phyloP scores from a whole-genome alignment of 2,329 filamentous ascomycete species.

The Arthrobotrys megalospora region DNA sequence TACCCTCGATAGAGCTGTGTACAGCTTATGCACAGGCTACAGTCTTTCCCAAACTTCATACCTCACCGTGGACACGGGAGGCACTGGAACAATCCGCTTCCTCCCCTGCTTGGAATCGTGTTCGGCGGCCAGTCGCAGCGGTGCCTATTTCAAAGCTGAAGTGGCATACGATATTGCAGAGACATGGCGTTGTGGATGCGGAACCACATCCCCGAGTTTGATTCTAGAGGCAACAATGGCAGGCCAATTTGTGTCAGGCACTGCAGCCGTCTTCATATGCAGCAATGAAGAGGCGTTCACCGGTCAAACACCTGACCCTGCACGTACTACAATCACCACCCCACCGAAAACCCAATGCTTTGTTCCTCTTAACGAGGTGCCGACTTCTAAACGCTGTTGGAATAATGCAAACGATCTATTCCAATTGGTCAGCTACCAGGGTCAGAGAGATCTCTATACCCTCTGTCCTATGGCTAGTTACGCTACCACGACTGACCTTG shows the following conservation, averaged over 20 bases:
- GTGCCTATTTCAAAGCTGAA: slow-evolving; percentile 1
- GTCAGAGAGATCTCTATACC: background rate
- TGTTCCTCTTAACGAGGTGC: background rate
- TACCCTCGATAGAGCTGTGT: slow-evolving; percentile 18
- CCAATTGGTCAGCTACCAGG: background rate
- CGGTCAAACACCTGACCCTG: background rate
- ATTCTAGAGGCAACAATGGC: background rate
- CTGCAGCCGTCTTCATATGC: slow-evolving; percentile 33
- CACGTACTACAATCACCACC: background rate
- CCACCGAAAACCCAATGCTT: background rate
- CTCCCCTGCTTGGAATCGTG: slow-evolving; percentile 25
- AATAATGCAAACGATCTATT: background rate
- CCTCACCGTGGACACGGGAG: background rate
- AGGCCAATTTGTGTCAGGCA: background rate
- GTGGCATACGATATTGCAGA: background rate
- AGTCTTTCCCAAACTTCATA: background rate
- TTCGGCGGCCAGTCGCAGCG: background rate
- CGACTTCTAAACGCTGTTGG: background rate
- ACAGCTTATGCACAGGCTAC: slow-evolving; percentile 29
- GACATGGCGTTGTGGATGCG: slow-evolving; percentile 15
- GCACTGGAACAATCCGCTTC: background rate
- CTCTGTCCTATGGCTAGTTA: background rate
- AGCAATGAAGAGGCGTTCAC: slow-evolving; percentile 12
- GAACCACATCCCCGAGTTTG: background rate
- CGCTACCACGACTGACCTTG: background rate